Percentiles rank a stretch among this genome's conserved stretches.
These are phyloP conservation scores for Cryptococcus sp. DNA, from an alignment of 1,284 basidiomycete genomes.

Conservation along the genomic window DNA sequence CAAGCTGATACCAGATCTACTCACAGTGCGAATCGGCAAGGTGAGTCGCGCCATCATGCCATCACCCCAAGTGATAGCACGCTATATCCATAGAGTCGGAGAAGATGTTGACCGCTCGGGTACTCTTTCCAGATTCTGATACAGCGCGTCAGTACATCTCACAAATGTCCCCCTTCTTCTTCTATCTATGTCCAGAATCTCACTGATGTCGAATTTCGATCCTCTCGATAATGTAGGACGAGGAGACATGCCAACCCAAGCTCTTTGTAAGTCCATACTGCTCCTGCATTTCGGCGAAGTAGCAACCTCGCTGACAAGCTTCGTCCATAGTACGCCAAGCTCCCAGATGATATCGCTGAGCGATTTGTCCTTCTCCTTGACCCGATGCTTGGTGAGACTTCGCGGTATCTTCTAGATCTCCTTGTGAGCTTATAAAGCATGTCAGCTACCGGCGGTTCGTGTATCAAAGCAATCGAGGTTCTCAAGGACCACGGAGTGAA, in stretches of 20 bases:
- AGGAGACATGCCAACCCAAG: conserved; percentile 86
- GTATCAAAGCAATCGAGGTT: conserved; percentile 95
- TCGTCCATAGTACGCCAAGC: conserved; percentile 61
- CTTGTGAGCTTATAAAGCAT: neutral
- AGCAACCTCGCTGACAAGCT: neutral
- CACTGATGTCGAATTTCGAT: neutral
- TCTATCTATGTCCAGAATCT: neutral
- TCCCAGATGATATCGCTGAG: conserved; percentile 87
- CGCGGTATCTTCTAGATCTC: neutral
- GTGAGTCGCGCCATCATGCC: conserved; percentile 25
- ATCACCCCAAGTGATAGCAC: too few species aligned
- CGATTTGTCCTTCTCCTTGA: conserved; percentile 94
- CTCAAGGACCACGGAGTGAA: conserved; percentile 83
- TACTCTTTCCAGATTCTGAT: conserved; percentile 71
- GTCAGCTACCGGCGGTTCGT: conserved; percentile 91
- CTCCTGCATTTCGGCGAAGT: neutral
- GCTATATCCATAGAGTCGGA: neutral
- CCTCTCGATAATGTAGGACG: conserved; percentile 63
- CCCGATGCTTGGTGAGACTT: conserved; percentile 84
- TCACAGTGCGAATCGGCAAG: conserved; percentile 52
- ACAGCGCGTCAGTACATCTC: conserved; percentile 66
- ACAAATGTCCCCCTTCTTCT: conserved; percentile 3
- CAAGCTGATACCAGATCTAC: neutral
- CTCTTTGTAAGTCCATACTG: conserved; percentile 60
- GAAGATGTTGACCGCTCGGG: conserved; percentile 27